Evolutionary conservation across 2,329 filamentous ascomycete genomes (phyloP), one percentile per base, ranked within the genome.

Genomic region (Aureobasidium sp.): DNA sequence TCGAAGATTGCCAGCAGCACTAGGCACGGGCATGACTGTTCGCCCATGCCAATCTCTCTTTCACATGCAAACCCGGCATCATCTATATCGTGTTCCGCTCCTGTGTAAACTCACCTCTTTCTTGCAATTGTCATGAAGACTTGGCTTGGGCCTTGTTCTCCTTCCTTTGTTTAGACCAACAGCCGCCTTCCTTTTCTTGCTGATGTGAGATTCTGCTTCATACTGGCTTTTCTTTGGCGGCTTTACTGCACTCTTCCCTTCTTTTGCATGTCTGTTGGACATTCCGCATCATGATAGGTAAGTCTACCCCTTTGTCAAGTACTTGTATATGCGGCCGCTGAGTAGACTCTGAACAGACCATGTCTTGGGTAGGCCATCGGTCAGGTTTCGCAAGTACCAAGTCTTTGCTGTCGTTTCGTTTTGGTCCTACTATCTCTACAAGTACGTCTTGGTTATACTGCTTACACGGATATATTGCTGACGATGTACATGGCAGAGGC

Each of bases 351-450:
- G 14, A 31, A 54, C 59, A 85, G 93, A 97, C 76, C 93, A 97
- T 80, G 88, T 97, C 62, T 81, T 97, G 53, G 93, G 93, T 65
- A 86, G 91, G 66, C 93, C 93, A 37, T 97, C 92, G 64, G 86
- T 89, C 70, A 90, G 93, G 77, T 96, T 95, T 70, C 86, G 93
- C 66, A 91, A 95, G 70, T 87, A 95, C 56, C 93, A 97, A 75
- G 91, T 99, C 68, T 83, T 97, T 67, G 87, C 89, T 24, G 94
- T 97, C 15, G 82, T 97, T 61, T 86, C 89, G 0, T 94, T 97
- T 71, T 99, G 94, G 94, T 88, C 89, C 5, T 77, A 87, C 50
- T 97, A 97, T 73, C 79, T 97, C 31, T 82, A 87, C 70, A 86
- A 83, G 89, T 90, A 78, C 64, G 79, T 70, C 19, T 22, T 49